Conservation (phyloP, 441 rosid species). For the Corymbia citriodora region DNA sequence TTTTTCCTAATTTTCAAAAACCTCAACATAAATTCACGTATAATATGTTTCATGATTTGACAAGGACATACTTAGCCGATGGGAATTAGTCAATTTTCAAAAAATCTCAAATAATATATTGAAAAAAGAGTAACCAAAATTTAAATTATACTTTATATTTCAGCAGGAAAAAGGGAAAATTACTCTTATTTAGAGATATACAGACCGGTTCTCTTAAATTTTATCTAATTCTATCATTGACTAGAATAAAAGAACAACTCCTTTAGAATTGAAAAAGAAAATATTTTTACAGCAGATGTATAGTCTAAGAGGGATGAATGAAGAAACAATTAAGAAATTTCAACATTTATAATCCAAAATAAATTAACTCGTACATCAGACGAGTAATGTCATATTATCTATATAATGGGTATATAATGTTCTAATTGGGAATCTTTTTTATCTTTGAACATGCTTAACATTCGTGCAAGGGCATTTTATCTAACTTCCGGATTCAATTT, state of each 20-base stretch:
- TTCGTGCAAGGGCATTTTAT: background rate
- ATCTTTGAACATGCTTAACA: background rate
- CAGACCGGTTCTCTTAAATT: background rate
- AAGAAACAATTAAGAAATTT: background rate
- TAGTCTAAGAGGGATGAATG: background rate
- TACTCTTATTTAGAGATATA: background rate
- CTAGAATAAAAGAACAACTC: background rate
- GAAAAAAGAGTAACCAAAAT: background rate
- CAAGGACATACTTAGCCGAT: no score
- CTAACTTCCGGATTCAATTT: background rate
- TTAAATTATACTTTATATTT: background rate
- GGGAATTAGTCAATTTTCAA: background rate
- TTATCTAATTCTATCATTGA: background rate
- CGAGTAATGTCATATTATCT: background rate
- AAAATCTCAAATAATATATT: background rate
- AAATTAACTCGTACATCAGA: background rate
- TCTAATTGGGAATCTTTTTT: background rate
- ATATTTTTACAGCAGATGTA: background rate
- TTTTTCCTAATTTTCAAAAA: background rate
- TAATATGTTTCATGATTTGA: background rate
- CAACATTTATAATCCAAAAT: background rate
- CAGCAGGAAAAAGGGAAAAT: background rate
- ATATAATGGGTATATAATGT: background rate
- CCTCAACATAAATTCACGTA: background rate
- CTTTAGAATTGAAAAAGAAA: background rate